phyloP scores from a whole-genome alignment of 2,329 filamentous ascomycete species.

The Periglandula ipomoeae region DNA sequence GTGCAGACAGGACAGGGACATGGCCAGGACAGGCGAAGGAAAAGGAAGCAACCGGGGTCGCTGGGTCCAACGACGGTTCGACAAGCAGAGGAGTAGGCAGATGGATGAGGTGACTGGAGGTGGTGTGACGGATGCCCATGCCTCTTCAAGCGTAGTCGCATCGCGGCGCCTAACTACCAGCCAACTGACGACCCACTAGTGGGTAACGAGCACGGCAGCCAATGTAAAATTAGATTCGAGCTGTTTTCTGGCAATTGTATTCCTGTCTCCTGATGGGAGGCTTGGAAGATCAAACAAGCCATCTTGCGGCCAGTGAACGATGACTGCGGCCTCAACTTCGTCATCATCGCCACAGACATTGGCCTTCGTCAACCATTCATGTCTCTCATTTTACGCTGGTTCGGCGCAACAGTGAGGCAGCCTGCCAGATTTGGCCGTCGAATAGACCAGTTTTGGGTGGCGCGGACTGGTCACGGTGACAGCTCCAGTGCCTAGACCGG shows the following conservation, averaged over 20 bases:
- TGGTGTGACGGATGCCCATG: slow-evolving; percentile 6
- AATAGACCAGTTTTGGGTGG: not conserved
- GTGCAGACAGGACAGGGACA: slow-evolving; percentile 1
- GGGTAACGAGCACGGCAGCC: not conserved
- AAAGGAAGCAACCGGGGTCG: not conserved
- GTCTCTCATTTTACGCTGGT: not conserved
- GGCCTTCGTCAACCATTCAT: not conserved
- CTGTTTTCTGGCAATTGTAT: not conserved
- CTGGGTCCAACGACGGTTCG: too few relatives aligned
- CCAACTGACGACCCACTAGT: not conserved
- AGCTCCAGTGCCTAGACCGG: not conserved
- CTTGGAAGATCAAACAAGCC: not conserved
- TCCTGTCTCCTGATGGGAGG: not conserved
- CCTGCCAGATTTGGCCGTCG: not conserved
- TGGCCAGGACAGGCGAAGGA: not conserved
- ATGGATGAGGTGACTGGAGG: not conserved
- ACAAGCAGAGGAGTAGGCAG: too few relatives aligned
- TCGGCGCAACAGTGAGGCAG: not conserved
- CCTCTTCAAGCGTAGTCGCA: slow-evolving; percentile 1
- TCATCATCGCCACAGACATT: not conserved
- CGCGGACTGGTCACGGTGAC: not conserved
- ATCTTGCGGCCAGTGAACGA: not conserved
- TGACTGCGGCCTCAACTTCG: not conserved
- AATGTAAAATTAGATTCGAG: not conserved
- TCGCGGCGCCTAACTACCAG: slow-evolving; percentile 5